Evolutionary conservation across 1,284 basidiomycete genomes (phyloP).

Genomic region (Naganishia sp.): DNA sequence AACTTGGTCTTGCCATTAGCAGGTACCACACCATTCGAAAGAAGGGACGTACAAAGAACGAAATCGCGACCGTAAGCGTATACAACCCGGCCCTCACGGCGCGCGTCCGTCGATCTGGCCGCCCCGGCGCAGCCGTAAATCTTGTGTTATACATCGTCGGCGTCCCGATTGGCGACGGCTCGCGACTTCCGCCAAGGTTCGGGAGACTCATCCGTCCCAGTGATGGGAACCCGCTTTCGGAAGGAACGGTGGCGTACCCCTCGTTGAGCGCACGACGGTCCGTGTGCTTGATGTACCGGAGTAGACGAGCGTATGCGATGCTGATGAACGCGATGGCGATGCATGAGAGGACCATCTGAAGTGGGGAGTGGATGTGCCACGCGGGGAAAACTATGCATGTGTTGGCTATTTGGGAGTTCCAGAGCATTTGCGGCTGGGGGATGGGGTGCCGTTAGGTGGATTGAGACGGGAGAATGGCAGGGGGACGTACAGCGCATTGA

Average conservation of each 20-base stretch:
- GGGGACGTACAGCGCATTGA: slow-evolving; percentile 13
- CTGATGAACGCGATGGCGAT: slow-evolving; percentile 43
- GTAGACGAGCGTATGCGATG: slow-evolving; percentile 46
- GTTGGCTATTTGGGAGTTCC: slow-evolving; percentile 48
- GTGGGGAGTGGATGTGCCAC: slow-evolving; percentile 49
- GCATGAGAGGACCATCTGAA: slow-evolving; percentile 51
- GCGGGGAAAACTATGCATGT: slow-evolving; percentile 32
- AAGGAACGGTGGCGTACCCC: slow-evolving; percentile 5
- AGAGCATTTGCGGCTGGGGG: slow-evolving; percentile 55
- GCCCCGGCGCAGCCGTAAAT: slow-evolving; percentile 33
- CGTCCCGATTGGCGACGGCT: neutral
- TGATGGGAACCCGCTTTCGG: neutral
- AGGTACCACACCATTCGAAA: too few species aligned
- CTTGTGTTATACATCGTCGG: slow-evolving; percentile 34
- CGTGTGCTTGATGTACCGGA: slow-evolving; percentile 41
- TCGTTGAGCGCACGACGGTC: slow-evolving; percentile 33
- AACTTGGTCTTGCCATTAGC: slow-evolving; percentile 39
- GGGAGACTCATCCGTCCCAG: slow-evolving; percentile 8
- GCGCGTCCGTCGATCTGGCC: slow-evolving; percentile 23
- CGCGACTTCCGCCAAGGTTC: slow-evolving; percentile 2
- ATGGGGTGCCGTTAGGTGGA: neutral
- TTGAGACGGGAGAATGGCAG: neutral
- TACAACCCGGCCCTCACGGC: slow-evolving; percentile 45
- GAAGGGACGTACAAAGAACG: slow-evolving; percentile 48
- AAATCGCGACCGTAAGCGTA: slow-evolving; percentile 46